Conservation (phyloP, 2,329 filamentous ascomycete species). For the Penicillium sp. region DNA sequence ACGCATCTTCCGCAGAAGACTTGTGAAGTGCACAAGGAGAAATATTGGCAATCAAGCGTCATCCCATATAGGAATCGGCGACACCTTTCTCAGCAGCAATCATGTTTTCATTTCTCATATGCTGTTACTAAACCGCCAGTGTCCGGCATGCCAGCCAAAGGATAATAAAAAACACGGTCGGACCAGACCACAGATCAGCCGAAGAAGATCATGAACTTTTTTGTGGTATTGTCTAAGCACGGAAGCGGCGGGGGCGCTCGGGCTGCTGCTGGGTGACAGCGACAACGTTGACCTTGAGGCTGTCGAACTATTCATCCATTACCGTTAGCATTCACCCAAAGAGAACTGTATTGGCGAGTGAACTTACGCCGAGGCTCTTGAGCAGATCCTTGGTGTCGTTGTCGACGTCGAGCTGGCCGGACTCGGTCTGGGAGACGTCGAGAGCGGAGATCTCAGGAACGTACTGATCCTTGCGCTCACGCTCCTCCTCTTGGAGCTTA, state of each 20-base stretch:
- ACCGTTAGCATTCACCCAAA: neutral
- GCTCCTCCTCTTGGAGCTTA: slow-evolving; percentile 99
- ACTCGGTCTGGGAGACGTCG: slow-evolving; percentile 93
- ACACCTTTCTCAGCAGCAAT: slow-evolving; percentile 72
- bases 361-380: slow-evolving; percentile 96
- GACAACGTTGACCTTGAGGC: slow-evolving; percentile 95
- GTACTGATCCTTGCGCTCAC: slow-evolving; percentile 99
- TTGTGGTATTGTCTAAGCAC: slow-evolving; percentile 17
- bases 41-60: slow-evolving; percentile 90
- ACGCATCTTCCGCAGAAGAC: slow-evolving; percentile 27
- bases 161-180: slow-evolving; percentile 28
- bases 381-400: slow-evolving; percentile 98
- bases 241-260: slow-evolving; percentile 77
- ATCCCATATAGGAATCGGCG: slow-evolving; percentile 78
- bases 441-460: slow-evolving; percentile 98
- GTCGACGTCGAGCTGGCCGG: slow-evolving; percentile 92
- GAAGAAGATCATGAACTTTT: slow-evolving; percentile 36
- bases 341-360: neutral
- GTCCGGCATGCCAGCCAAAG: slow-evolving; percentile 32
- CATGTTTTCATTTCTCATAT: slow-evolving; percentile 48
- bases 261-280: slow-evolving; percentile 86
- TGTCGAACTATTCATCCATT: slow-evolving; percentile 75
- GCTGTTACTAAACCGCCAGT: slow-evolving; percentile 35
- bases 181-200: slow-evolving; percentile 36
- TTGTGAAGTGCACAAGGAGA: slow-evolving; percentile 31